Evolutionary conservation across 805 yeast species (phyloP).

Genomic region (Myxozyma kluyveri): DNA sequence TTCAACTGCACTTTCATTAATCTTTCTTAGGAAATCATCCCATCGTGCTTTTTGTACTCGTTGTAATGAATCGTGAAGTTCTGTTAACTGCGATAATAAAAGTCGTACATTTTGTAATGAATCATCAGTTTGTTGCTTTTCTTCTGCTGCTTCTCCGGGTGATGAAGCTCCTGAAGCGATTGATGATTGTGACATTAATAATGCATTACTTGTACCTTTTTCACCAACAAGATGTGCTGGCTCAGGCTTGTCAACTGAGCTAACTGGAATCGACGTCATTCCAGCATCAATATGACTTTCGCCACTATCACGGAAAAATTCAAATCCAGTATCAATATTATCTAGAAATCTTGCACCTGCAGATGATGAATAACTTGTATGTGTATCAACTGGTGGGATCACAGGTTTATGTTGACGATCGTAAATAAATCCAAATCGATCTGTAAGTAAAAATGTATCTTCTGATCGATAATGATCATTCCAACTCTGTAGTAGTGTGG

Average conservation of each 20-base stretch:
- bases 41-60: constrained; percentile 44
- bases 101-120: constrained; percentile 30
- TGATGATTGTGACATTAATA: neutral
- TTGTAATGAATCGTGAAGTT: constrained; percentile 47
- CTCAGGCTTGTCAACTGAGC: constrained; percentile 13
- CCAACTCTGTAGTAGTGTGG: constrained; percentile 35
- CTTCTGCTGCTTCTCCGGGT: neutral
- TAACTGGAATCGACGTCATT: neutral
- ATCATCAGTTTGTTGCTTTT: neutral
- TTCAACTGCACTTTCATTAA: constrained; percentile 34
- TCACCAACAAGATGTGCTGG: constrained; percentile 15
- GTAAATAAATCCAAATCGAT: constrained; percentile 51
- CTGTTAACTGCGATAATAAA: constrained; percentile 43
- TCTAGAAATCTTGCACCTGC: constrained; percentile 24
- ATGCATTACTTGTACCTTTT: neutral
- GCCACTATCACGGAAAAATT: constrained; percentile 16
- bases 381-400: constrained; percentile 16
- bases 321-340: constrained; percentile 20
- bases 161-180: neutral
- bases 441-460: constrained; percentile 39
- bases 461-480: constrained; percentile 31
- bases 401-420: constrained; percentile 32
- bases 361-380: neutral
- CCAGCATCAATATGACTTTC: neutral
- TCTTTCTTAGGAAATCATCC: constrained; percentile 46